Conservation (phyloP, 306 rosid species). For the Ammopiptanthus mongolicus region DNA sequence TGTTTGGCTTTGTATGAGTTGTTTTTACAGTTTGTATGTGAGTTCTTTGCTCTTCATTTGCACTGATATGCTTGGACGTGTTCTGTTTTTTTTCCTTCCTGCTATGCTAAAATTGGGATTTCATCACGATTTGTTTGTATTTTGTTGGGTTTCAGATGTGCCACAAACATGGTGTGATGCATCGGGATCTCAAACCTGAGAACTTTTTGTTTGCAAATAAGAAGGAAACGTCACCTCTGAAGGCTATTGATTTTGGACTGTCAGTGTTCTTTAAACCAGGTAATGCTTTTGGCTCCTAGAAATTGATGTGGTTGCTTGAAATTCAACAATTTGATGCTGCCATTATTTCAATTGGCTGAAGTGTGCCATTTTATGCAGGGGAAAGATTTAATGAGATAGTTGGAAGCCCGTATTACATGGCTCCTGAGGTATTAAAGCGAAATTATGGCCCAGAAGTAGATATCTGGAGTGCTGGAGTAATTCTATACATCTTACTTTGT, state of each 20-base stretch:
- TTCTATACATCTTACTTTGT: constrained; percentile 89
- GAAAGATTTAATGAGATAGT: constrained; percentile 82
- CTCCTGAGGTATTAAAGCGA: constrained; percentile 91
- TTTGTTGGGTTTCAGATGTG: constrained; percentile 58
- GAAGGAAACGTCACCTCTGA: constrained; percentile 78
- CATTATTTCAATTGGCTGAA: constrained; percentile 17
- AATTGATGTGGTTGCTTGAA: neutral
- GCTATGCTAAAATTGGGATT: neutral
- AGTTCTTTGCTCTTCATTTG: neutral
- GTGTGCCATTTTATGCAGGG: constrained; percentile 41
- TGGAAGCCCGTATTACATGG: constrained; percentile 99
- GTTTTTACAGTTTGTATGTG: neutral
- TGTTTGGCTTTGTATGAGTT: neutral
- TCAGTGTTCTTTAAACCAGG: constrained; percentile 93
- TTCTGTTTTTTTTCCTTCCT: neutral
- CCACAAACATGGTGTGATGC: constrained; percentile 95
- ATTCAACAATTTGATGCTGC: constrained; percentile 1
- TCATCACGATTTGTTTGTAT: neutral
- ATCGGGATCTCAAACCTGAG: constrained; percentile 94
- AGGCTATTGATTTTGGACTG: constrained; percentile 93
- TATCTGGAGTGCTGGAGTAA: constrained; percentile 99
- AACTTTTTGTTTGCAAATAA: constrained; percentile 87
- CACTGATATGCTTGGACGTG: neutral
- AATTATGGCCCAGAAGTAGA: constrained; percentile 88
- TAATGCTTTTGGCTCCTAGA: constrained; percentile 31